Evolutionary conservation across 129 eudicot species (phyloP).

Genomic region (Pulicaria dysenterica): DNA sequence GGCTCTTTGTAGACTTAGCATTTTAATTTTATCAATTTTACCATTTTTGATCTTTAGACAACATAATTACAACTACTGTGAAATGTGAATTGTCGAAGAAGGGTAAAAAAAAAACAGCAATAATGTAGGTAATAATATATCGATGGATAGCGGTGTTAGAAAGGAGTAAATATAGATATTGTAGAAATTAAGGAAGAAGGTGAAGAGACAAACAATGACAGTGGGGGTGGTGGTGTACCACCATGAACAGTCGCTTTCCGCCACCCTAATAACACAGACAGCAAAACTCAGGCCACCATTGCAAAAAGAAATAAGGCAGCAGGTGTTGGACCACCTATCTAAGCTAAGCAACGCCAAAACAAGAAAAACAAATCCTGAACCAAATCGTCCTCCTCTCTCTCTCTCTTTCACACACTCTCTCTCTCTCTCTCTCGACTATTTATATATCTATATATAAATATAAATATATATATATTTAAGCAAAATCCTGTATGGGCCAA

Average conservation of each 20-base stretch:
- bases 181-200: neutral
- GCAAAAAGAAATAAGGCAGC: neutral
- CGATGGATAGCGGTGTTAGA: too few relatives aligned
- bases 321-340: constrained; percentile 6
- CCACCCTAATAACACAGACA: constrained; percentile 33
- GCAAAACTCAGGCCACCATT: constrained; percentile 28
- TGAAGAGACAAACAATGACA: constrained; percentile 13
- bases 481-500: too few relatives aligned
- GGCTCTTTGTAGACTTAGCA: too few relatives aligned
- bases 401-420: constrained; percentile 1
- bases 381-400: constrained; percentile 21
- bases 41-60: too few relatives aligned
- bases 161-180: neutral
- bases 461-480: too few relatives aligned
- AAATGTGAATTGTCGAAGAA: neutral
- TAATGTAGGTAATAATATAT: too few relatives aligned
- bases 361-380: constrained; percentile 33
- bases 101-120: neutral
- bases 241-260: constrained; percentile 34
- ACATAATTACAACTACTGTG: too few relatives aligned
- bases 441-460: too few relatives aligned
- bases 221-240: constrained; percentile 31
- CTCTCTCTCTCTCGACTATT: too few relatives aligned
- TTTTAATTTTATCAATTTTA: too few relatives aligned
- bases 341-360: neutral